Base-by-base conservation (phyloP, 2,329 filamentous ascomycete species). In the Talaromyces verruculosus region DNA sequence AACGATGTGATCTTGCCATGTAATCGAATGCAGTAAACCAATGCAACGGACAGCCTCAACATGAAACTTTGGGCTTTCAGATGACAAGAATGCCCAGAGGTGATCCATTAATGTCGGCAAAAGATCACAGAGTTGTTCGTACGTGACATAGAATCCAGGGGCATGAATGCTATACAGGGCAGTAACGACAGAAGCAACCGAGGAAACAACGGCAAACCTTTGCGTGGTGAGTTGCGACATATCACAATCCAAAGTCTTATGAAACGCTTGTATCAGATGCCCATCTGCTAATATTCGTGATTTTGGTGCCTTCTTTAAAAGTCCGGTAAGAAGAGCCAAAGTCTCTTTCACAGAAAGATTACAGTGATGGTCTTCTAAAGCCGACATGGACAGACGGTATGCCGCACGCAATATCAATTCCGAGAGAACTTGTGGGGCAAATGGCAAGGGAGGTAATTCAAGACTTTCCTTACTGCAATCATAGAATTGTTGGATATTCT, bases 41-140 rank as follows among this genome's bases (percentile, higher is more conserved):
- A 99, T 81, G 70, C 88, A 90, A 65, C 91, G 88, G 8, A 96
- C 91, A 19, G 93, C 89, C 79, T 99, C 96, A 37, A 99, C 93
- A 73, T 98, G 95, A 70, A 94, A 96, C 74, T 97, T 97, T 0
- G 93, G 93, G 68, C 89, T 89, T 13, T 88, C 84, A n/a, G 91
- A 89, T 0, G 92, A 91, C 45, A 99, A 80, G 72, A 91, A 92
- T 5, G 81, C 77, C 95, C 95, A 99, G 0, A 94, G 84, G 65
- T 89, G 85, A 1, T 83, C 82, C 17, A 95, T 88, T 25, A 98
- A 80, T 33, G 86, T 84, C 22, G 87, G 83, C 5, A 94, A 85
- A 8, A 96, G 79, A 63, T 78, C 64, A 81, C 84, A 64, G 83
- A 89, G 60, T 89, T 81, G 77, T 62, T 79, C 75, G 60, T 80